phyloP scores from a whole-genome alignment of 345 rosid species.

The Gossypium arboreum region DNA sequence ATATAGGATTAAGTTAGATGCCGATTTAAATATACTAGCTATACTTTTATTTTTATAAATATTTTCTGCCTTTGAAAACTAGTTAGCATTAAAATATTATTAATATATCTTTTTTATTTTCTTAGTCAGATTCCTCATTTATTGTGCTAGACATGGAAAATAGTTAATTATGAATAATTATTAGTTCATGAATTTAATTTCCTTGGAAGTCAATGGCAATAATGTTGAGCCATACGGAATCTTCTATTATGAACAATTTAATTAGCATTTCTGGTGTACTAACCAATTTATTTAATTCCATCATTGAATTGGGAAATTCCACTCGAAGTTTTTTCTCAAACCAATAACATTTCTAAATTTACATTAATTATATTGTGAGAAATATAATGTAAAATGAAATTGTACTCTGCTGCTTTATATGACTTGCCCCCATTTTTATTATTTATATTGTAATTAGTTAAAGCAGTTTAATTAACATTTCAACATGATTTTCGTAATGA shows the following conservation, averaged over 20 bases:
- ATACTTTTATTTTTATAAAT: too few species aligned
- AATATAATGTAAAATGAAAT: too few species aligned
- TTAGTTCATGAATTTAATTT: not conserved
- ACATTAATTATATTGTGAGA: too few species aligned
- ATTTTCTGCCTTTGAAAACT: too few species aligned
- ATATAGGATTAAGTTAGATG: too few species aligned
- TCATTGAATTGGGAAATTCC: not conserved
- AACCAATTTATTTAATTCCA: not conserved
- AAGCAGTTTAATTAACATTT: not conserved
- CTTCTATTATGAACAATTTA: not conserved
- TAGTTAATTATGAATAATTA: not conserved
- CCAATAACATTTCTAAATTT: not conserved
- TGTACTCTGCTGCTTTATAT: not conserved
- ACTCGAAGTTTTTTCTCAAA: not conserved
- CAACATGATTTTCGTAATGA: not conserved
- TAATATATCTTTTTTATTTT: not conserved
- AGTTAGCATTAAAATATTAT: not conserved
- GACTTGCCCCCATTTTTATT: not conserved
- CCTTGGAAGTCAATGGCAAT: not conserved
- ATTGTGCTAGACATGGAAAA: not conserved
- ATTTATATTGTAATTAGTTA: not conserved
- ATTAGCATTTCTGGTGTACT: not conserved
- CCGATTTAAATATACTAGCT: too few species aligned
- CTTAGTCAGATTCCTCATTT: not conserved
- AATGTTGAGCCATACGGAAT: not conserved